Evolutionary conservation across 164 flowering plant genomes (phyloP).

Genomic region (Kalanchoe fedtschenkoi): DNA sequence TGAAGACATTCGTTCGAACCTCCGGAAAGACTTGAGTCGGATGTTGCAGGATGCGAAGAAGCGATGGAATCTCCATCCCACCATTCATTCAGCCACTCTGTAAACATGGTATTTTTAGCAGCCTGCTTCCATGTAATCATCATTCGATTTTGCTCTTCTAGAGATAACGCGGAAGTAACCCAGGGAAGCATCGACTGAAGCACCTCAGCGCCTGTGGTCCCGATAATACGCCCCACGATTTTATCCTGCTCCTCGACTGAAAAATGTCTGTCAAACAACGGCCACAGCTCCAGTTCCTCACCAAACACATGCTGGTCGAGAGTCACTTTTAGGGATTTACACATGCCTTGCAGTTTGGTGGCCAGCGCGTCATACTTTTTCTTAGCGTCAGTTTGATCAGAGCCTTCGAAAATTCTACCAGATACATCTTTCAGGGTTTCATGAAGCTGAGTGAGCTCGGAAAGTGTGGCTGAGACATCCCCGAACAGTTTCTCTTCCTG

Average conservation of each 20-base stretch:
- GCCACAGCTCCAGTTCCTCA: conserved; percentile 95
- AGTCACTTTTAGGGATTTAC: conserved; percentile 81
- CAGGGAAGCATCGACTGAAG: conserved; percentile 96
- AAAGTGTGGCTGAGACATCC: conserved; percentile 64
- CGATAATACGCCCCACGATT: conserved; percentile 89
- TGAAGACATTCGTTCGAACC: conserved; percentile 27
- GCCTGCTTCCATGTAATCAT: conserved; percentile 95
- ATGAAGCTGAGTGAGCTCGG: conserved; percentile 52
- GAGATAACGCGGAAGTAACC: conserved; percentile 87
- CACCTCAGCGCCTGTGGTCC: conserved; percentile 94
- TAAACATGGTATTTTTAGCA: conserved; percentile 91
- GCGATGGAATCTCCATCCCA: conserved; percentile 57
- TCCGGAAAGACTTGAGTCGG: conserved; percentile 35
- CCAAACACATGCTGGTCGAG: conserved; percentile 76
- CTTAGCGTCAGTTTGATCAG: conserved; percentile 14
- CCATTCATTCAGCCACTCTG: conserved; percentile 97
- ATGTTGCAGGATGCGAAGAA: conserved; percentile 20
- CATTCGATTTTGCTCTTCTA: conserved; percentile 89
- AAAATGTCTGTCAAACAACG: conserved; percentile 80
- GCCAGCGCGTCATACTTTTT: conserved; percentile 59
- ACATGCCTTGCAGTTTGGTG: conserved; percentile 89
- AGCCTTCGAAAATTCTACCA: conserved; percentile 13
- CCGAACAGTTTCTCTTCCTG: conserved; percentile 83
- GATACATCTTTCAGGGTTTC: conserved; percentile 24
- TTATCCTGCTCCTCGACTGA: conserved; percentile 93